These are phyloP conservation scores for Phytopythium oedochilum DNA, from an alignment of 352 stramenopile genomes.

Conservation along the genomic window DNA sequence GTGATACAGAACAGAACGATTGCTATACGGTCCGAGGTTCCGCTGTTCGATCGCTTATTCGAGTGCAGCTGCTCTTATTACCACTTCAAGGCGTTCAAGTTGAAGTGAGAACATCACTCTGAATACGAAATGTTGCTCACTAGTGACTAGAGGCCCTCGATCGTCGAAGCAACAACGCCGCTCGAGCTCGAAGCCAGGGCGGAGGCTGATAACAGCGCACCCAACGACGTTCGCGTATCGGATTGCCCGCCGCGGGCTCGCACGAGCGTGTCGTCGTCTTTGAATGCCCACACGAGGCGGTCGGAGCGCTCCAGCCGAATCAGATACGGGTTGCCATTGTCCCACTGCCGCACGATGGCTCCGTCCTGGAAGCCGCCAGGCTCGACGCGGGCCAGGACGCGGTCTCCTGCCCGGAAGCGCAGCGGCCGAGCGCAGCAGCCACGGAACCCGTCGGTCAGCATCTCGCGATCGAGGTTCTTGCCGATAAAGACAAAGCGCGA, in stretches of 20 bases:
- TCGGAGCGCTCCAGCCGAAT: conserved; percentile 31
- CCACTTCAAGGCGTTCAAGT: no score
- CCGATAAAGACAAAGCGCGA: conserved; percentile 97
- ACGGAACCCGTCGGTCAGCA: conserved; percentile 44
- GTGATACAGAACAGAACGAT: no score
- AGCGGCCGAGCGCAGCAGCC: conserved; percentile 28
- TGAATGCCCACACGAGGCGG: conserved; percentile 37
- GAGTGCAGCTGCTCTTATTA: neutral
- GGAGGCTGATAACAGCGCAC: neutral
- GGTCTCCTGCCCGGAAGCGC: conserved; percentile 38
- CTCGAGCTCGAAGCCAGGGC: neutral
- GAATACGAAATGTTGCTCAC: neutral
- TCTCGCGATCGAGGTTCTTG: conserved; percentile 69
- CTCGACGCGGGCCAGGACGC: conserved; percentile 30
- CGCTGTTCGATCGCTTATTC: neutral
- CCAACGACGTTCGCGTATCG: neutral
- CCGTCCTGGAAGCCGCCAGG: conserved; percentile 32
- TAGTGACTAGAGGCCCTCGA: no score
- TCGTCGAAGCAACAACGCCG: no score
- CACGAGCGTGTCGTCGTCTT: conserved; percentile 35
- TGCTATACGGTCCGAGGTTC: no score
- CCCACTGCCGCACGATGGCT: conserved; percentile 36
- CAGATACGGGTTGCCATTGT: conserved; percentile 44
- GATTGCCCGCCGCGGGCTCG: neutral
- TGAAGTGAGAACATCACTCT: neutral